Percentiles rank a stretch among this genome's conserved stretches.
phyloP scores from a whole-genome alignment of 306 rosid species.

The Dryas drummondii region DNA sequence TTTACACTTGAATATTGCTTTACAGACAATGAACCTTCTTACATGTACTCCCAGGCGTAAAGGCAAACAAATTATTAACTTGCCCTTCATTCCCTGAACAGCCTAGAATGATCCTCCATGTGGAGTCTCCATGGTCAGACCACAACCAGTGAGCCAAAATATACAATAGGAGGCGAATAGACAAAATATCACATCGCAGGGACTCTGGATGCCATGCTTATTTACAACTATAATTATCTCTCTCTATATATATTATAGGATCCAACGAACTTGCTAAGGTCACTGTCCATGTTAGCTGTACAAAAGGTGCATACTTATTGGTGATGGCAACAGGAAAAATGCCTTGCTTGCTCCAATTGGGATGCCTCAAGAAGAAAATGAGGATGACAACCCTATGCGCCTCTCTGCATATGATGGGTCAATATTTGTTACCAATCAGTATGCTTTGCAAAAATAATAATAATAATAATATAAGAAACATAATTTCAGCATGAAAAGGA shows the following conservation, averaged over 20 bases:
- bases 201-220: constrained; percentile 41
- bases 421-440: constrained; percentile 14
- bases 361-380: constrained; percentile 40
- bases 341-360: constrained; percentile 24
- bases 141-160: constrained; percentile 21
- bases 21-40: constrained; percentile 46
- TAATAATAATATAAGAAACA: not conserved
- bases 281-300: constrained; percentile 68
- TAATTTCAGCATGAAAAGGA: constrained; percentile 14
- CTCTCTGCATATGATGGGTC: constrained; percentile 60
- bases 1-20: constrained; percentile 47
- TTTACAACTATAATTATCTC: constrained; percentile 51
- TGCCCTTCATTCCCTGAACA: constrained; percentile 33
- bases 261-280: constrained; percentile 29
- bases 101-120: constrained; percentile 30
- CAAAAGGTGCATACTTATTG: constrained; percentile 43
- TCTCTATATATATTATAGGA: constrained; percentile 12
- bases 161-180: constrained; percentile 15
- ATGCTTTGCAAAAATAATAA: not conserved
- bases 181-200: constrained; percentile 32
- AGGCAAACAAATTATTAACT: constrained; percentile 18
- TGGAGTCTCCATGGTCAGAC: constrained; percentile 37
- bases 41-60: constrained; percentile 30
- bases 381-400: constrained; percentile 81
- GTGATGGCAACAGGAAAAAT: constrained; percentile 31